phyloP scores from a whole-genome alignment of 495 filamentous ascomycete species.

The Penicillium crystallinum region DNA sequence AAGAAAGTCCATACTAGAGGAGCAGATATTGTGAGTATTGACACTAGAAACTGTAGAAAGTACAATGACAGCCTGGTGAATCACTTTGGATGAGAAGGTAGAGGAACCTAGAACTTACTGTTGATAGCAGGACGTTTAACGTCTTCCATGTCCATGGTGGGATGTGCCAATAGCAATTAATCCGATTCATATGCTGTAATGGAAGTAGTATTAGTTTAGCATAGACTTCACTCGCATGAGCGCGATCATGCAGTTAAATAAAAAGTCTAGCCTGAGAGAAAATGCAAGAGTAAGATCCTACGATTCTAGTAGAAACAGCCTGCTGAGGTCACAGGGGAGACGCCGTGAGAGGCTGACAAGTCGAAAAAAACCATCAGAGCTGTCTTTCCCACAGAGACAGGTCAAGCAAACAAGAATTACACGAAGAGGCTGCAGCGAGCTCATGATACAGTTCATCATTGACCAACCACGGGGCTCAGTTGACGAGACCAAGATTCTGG shows the following conservation, averaged over 20 bases:
- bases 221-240: background rate
- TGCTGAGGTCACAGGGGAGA: background rate
- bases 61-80: background rate
- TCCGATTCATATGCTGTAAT: background rate
- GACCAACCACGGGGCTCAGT: background rate
- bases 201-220: background rate
- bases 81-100: too few relatives aligned
- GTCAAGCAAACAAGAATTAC: background rate
- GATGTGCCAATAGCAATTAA: background rate
- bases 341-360: background rate
- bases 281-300: background rate
- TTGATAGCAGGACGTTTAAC: slow-evolving; percentile 4
- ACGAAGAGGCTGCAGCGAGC: background rate
- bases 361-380: too few relatives aligned
- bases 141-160: slow-evolving; percentile 3
- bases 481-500: slow-evolving; percentile 5
- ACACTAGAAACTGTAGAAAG: background rate
- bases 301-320: background rate
- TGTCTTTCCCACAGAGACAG: background rate
- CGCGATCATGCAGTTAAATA: background rate
- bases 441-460: background rate
- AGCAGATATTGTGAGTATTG: background rate
- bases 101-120: background rate
- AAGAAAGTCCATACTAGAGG: slow-evolving; percentile 14
- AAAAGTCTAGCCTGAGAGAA: background rate